Conservation (phyloP, 345 rosid genomes). For the Hibiscus syriacus region DNA sequence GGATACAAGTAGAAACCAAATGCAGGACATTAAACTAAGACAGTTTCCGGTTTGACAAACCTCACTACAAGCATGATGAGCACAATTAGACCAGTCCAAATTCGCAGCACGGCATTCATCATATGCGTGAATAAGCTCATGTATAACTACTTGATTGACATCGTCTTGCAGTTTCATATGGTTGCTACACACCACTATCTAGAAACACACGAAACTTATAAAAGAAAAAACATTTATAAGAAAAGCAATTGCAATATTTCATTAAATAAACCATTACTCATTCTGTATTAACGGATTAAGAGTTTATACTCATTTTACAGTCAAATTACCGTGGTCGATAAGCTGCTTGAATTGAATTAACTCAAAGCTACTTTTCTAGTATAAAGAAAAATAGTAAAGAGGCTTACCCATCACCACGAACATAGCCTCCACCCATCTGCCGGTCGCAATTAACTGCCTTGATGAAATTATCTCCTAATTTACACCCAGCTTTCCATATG, state of each 20-base stretch:
- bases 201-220: constrained; percentile 5
- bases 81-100: constrained; percentile 78
- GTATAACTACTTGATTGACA: constrained; percentile 77
- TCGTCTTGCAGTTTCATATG: constrained; percentile 67
- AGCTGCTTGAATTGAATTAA: not conserved
- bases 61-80: constrained; percentile 97
- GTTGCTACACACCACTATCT: constrained; percentile 85
- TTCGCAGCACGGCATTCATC: constrained; percentile 86
- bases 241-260: too few relatives aligned
- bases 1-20: not conserved
- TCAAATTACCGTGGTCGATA: not conserved
- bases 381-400: not conserved
- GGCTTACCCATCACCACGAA: constrained; percentile 49
- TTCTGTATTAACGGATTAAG: too few relatives aligned
- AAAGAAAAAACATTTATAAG: too few relatives aligned
- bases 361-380: not conserved
- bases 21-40: not conserved
- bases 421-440: constrained; percentile 54
- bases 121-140: constrained; percentile 81
- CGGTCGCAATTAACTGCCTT: constrained; percentile 57
- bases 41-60: constrained; percentile 18
- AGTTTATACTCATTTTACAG: too few relatives aligned
- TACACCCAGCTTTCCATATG: constrained; percentile 82
- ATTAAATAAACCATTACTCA: not conserved
- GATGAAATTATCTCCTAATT: constrained; percentile 60